Base-by-base conservation (phyloP, 495 filamentous ascomycete genomes). In the Aspergillus diversus region DNA sequence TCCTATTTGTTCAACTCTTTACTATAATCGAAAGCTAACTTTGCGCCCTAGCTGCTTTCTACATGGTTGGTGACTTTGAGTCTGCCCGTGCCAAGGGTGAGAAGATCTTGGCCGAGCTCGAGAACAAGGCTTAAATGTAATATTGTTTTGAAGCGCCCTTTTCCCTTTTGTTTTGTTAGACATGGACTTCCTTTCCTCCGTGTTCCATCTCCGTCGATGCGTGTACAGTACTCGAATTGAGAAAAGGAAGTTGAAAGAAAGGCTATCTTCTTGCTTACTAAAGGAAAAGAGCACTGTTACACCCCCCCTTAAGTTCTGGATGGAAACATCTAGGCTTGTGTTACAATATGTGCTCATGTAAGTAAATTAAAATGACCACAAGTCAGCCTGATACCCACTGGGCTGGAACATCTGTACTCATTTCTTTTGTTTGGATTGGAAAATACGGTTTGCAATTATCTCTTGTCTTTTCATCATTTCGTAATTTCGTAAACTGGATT, bases 81-180 rank as follows among this genome's bases (percentile, higher is more conserved):
- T 92, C 91, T 67, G 95, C 94, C 55, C 89, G 91, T 73, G 89
- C 84, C 72, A 99, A 99, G 92, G 95, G 95, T 81, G 93, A 97
- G 89, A 97, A 97, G 92, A 97, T 99, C 83, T 81, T 98, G 80
- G 93, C 95, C 69, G 95, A 97, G 75, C 82, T 99, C 67, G 91
- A 95, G 84, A 84, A 83, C 81, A 82, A 77, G 69, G 69, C 75
- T 64, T 90, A 89, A 83, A 84, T 80, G 76, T 79, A 74, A 75
- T 73, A 77, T 72, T 76, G 73, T 76, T 73, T 67, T 73, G 67
- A 68, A 71, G 70, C 63, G 70, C 69, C 70, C 64, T 69, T 70
- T 73, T 73, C 65, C 61, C 66, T 71, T 27, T 68, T 50, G 16
- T 21, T 72, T 72, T 75, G 74, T 76, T 69, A 66, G 69, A 74